phyloP scores from a whole-genome alignment of 345 rosid genomes.

The Salix brachista region DNA sequence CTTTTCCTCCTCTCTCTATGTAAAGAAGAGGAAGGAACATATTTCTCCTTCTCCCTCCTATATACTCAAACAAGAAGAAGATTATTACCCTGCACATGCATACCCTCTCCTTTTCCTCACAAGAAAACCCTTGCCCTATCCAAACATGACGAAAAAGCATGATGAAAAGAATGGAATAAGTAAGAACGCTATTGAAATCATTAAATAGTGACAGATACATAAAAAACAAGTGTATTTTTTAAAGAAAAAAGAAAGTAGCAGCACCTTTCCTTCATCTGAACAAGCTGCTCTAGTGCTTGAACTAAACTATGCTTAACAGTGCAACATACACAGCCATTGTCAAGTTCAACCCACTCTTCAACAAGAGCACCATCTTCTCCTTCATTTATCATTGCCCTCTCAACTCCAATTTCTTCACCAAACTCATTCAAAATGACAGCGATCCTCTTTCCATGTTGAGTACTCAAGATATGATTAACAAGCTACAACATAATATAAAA shows the following conservation, averaged over 20 bases:
- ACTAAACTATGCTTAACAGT: constrained; percentile 90
- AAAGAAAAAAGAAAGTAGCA: not conserved
- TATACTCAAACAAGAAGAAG: not conserved
- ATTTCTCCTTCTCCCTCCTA: not conserved
- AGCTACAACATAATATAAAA: constrained; percentile 38
- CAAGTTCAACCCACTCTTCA: constrained; percentile 95
- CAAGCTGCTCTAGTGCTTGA: constrained; percentile 92
- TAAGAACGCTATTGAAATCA: not conserved
- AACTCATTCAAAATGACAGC: constrained; percentile 95
- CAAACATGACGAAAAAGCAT: not conserved
- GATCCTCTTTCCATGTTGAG: constrained; percentile 82
- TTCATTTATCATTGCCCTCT: constrained; percentile 96
- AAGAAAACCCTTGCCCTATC: not conserved
- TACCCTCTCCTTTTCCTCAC: not conserved
- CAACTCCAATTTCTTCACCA: constrained; percentile 94
- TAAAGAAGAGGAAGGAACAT: not conserved
- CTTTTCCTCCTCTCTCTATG: not conserved
- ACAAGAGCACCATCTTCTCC: constrained; percentile 79
- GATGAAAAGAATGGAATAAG: not conserved
- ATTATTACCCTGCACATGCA: not conserved
- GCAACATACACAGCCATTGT: constrained; percentile 91
- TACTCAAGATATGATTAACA: constrained; percentile 68
- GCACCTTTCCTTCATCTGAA: constrained; percentile 73
- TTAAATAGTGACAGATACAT: not conserved
- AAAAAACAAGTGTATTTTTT: not conserved